phyloP scores from a whole-genome alignment of 2,329 filamentous ascomycete genomes.

The Byssothecium circinans region DNA sequence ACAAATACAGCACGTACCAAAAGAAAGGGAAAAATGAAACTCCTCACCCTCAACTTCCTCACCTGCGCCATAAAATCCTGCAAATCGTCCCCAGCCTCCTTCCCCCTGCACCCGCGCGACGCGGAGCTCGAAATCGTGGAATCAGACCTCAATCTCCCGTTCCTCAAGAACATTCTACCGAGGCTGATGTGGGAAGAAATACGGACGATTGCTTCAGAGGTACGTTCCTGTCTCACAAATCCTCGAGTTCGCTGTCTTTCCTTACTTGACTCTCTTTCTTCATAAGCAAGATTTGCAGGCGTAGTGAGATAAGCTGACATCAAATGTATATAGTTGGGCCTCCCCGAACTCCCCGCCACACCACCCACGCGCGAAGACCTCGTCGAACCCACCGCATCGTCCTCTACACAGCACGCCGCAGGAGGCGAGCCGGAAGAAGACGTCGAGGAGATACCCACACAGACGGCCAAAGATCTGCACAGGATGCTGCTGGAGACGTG shows the following conservation, averaged over 20 bases:
- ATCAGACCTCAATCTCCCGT: slow-evolving; percentile 75
- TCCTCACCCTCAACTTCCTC: slow-evolving; percentile 93
- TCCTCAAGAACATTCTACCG: slow-evolving; percentile 82
- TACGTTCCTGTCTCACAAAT: slow-evolving; percentile 44
- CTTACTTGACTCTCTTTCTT: too few relatives aligned
- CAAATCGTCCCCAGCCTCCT: slow-evolving; percentile 77
- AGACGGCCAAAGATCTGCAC: slow-evolving; percentile 77
- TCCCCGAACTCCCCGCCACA: slow-evolving; percentile 66
- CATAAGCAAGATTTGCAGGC: too few relatives aligned
- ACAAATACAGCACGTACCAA: too few relatives aligned
- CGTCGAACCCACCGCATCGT: slow-evolving; percentile 13
- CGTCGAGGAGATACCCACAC: slow-evolving; percentile 63
- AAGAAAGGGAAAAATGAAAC: slow-evolving; percentile 86
- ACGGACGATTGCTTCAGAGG: slow-evolving; percentile 73
- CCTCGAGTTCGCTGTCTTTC: too few relatives aligned
- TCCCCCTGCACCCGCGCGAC: slow-evolving; percentile 89
- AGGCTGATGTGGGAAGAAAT: slow-evolving; percentile 87
- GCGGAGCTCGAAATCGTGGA: slow-evolving; percentile 87
- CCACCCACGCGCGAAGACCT: slow-evolving; percentile 39
- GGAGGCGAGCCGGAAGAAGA: slow-evolving; percentile 42
- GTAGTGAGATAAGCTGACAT: background rate
- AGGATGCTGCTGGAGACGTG: slow-evolving; percentile 84
- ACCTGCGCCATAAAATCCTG: slow-evolving; percentile 95
- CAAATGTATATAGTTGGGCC: slow-evolving; percentile 64
- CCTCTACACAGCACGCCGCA: slow-evolving; percentile 36